Base-by-base conservation (phyloP, 345 rosid genomes). In the Euphorbia tirucalli region DNA sequence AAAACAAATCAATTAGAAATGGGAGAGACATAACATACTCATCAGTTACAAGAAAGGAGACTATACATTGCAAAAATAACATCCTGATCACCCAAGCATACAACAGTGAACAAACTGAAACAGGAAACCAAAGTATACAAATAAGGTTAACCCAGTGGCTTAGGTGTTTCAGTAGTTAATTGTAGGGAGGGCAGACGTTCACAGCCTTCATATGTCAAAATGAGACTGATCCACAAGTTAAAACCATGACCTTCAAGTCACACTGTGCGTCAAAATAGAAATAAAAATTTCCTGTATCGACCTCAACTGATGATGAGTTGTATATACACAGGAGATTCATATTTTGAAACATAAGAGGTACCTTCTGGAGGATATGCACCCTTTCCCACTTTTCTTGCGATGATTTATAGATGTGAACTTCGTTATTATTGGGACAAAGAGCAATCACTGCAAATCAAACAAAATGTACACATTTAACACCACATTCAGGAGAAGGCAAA, bases 321-420 rank as follows among this genome's bases (percentile, higher is more conserved):
- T 8, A 30, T 9, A 43, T 9, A 28, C 28, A 54, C 43, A 37
- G 14, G 18, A 31, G 15, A 11, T 13, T n/a, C 11, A 48, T 22
- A 30, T 21, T 1, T 8, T 52, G 6, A 7, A 28, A 22, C 15
- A 18, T 8, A 24, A 21, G 3, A 28, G 5, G 49, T 44, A 78
- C 98, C 94, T 90, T 93, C 61, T 87, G 90, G 60, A 95, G 96
- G 74, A 93, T 86, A 84, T 95, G 93, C 24, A 87, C 77, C 83
- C 81, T 91, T 85, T 92, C 90, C 98, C 99, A 95, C 61, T 89
- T 86, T 72, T 89, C 94, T 76, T 81, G 84, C 14, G 85, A 76
- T 74, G 81, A 77, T 88, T 75, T 85, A 83, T 88, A 95, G 68
- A 95, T 90, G 82, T 95, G 99, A 79, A 95, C 99, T 87, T 92